Base-by-base conservation (phyloP, 2,329 filamentous ascomycete genomes). In the Colletotrichum cordylinicola region DNA sequence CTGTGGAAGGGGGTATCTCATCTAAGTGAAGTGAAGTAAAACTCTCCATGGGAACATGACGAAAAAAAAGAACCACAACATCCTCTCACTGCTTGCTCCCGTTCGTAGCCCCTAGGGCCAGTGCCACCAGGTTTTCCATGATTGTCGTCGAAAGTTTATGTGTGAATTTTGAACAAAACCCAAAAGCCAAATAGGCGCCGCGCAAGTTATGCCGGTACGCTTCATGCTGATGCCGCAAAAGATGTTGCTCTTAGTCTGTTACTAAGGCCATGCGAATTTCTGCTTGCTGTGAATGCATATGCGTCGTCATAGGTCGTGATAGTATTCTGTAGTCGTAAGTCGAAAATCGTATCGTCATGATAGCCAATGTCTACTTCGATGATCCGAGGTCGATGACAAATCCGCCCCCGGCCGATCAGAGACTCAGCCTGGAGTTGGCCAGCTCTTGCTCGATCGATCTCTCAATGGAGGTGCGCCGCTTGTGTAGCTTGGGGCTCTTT, bases 381-480 rank as follows among this genome's bases (percentile, higher is more conserved):
- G 10, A 18, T 55, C 18, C 39, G 24, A 80, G 69, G 18, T 56
- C 29, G n/a, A 52, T 52, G n/a, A 21, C n/a, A 21, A 37, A 16
- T 13, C 29, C 29, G 80, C 39, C 39, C 39, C 39, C 9, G 39
- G 39, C 39, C 31, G 80, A 79, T 75, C 81, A 82, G 16, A 85
- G 82, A 31, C 84, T 82, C 65, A 74, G 58, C 39, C 83, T 84
- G 27, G 86, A 85, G 21, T 65, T 74, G 12, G 69, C 69, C 58
- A 78, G 48, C 55, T 78, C 75, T 52, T 72, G 64, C 27, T 78
- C 77, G 88, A 92, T 91, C 76, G 90, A 85, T 78, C 86, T 86
- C 82, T 93, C 92, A 79, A 93, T 90, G 9, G 90, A 92, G n/a
- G 90, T 90, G 80, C 91, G 91, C 18, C 92, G 87, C 79, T 91